Percentiles rank a stretch among this genome's conserved stretches.
phyloP scores from a whole-genome alignment of 2,329 filamentous ascomycete species.

The Alternaria rosae region DNA sequence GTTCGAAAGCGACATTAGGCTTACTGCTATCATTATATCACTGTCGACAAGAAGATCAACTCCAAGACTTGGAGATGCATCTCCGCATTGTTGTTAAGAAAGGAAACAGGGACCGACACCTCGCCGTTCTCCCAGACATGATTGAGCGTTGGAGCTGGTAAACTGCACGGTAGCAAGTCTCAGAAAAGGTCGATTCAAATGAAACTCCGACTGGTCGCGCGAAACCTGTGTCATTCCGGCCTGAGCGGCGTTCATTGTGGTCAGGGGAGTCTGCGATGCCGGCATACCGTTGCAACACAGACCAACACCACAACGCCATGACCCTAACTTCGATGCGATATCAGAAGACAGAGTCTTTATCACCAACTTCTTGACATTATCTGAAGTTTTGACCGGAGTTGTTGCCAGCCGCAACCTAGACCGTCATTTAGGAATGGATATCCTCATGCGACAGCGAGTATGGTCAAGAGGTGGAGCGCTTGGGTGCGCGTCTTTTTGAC shows the following conservation, averaged over 20 bases:
- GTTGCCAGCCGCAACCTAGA: not conserved
- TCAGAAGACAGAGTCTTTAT: not conserved
- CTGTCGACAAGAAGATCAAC: not conserved
- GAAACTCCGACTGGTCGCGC: not conserved
- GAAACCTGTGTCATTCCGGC: not conserved
- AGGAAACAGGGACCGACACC: not conserved
- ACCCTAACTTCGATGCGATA: not conserved
- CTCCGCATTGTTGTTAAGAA: not conserved
- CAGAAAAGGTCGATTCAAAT: not conserved
- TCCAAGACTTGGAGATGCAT: not conserved
- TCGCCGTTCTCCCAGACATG: not conserved
- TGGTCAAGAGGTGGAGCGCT: not conserved
- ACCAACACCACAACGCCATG: not conserved
- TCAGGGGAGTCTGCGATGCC: not conserved
- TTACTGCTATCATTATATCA: not conserved
- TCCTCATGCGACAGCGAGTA: not conserved
- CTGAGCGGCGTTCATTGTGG: not conserved
- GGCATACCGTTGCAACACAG: not conserved
- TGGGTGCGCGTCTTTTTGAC: not conserved
- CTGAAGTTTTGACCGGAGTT: not conserved
- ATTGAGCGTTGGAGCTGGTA: not conserved
- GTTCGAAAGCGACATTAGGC: not conserved
- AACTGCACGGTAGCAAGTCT: not conserved
- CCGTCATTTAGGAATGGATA: not conserved
- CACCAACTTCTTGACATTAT: not conserved